Base-by-base conservation (phyloP, 2,329 filamentous ascomycete genomes). In the Pleoardoris graminearum region DNA sequence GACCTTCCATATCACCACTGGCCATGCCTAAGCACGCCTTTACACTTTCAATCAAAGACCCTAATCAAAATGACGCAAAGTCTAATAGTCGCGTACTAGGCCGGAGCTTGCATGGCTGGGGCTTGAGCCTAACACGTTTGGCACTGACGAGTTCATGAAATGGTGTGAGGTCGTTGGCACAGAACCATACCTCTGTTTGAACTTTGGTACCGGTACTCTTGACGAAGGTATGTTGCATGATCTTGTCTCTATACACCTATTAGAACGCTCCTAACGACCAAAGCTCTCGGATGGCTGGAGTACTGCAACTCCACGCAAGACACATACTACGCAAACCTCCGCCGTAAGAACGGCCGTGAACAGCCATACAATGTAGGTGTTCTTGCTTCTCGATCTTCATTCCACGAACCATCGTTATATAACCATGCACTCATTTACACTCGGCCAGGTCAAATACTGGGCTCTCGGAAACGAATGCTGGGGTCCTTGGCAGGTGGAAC, bases 131-230 rank as follows among this genome's bases (percentile, higher is more conserved):
- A 94, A 94, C 70, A 79, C 87, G 56, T 92, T 94, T 65, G 90
- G 90, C 51, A 94, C 90, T 0, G 89, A 94, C 70, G 90, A 94
- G 76, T 94, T 94, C 74, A 84, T 94, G 81, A 81, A 86, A 61
- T 93, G 89, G 89, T 90, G 89, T 58, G 80, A 86, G 60, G 77
- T 83, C 8, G 83, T 91, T 7, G 84, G 84, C 21, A 88, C 89
- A 0, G 87, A 92, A 76, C 90, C 90, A 4, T 94, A 91, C 70
- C 79, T 94, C 35, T 87, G 84, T 57, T 77, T 94, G 51, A 94
- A 94, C 76, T 87, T 94, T 71, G 90, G 89, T 51, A 94, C 90
- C 2, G 89, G 71, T 12, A 82, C 79, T 16, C 66, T 82, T 14
- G 78, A 80, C 51, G 80, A 82, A 77, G 79, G 79, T 81, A 38